phyloP scores from a whole-genome alignment of 2,329 filamentous ascomycete species.

The Pseudogymnoascus sp. region DNA sequence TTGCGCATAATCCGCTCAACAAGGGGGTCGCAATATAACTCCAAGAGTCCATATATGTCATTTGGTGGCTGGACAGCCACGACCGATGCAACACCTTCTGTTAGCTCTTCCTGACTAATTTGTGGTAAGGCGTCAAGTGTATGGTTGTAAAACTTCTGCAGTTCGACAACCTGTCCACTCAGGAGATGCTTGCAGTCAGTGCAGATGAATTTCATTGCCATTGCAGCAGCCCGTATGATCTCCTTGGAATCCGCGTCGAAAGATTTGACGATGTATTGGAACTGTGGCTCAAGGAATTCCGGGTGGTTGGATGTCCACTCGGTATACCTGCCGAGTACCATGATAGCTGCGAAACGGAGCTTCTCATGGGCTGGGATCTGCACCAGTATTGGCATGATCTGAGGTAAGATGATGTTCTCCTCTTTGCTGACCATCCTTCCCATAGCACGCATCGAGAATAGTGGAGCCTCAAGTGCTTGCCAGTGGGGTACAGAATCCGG shows the following conservation, averaged over 20 bases:
- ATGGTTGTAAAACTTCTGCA: slow-evolving; percentile 88
- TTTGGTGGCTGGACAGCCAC: slow-evolving; percentile 76
- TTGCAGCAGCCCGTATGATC: slow-evolving; percentile 81
- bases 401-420: slow-evolving; percentile 78
- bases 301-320: slow-evolving; percentile 96
- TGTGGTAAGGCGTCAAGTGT: slow-evolving; percentile 80
- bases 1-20: slow-evolving; percentile 78
- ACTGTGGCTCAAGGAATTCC: slow-evolving; percentile 83
- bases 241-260: slow-evolving; percentile 86
- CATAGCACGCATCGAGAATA: slow-evolving; percentile 94
- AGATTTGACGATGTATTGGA: slow-evolving; percentile 90
- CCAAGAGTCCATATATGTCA: slow-evolving; percentile 77
- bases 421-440: slow-evolving; percentile 91
- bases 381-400: slow-evolving; percentile 87
- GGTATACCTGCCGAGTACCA: slow-evolving; percentile 93
- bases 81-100: slow-evolving; percentile 88
- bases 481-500: slow-evolving; percentile 77
- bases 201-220: slow-evolving; percentile 96
- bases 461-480: slow-evolving; percentile 90
- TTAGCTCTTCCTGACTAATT: slow-evolving; percentile 88
- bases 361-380: slow-evolving; percentile 95
- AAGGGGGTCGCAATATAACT: slow-evolving; percentile 88
- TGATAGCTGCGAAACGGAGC: slow-evolving; percentile 95
- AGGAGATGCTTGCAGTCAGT: slow-evolving; percentile 86
- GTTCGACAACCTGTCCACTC: slow-evolving; percentile 71